A percentile compares a stretch with the other conserved stretches of the same genome.
Evolutionary conservation across 352 stramenopile genomes (phyloP).

Genomic region (Aphanomyces astaci): DNA sequence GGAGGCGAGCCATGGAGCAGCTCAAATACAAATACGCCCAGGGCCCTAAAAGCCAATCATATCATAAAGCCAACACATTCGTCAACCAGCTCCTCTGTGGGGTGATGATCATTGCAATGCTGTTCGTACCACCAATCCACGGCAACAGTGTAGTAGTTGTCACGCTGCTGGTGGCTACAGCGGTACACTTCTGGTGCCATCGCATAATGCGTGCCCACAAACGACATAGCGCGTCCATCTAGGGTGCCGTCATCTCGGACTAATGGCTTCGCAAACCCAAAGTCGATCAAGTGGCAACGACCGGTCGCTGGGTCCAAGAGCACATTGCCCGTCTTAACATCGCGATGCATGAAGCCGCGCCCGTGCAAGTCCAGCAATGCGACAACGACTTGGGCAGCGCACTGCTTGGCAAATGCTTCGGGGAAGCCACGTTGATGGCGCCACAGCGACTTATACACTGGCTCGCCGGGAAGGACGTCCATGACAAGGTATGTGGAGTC

Average conservation of each 20-base stretch:
- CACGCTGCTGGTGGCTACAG: conserved; percentile 18
- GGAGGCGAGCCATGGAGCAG: conserved; percentile 54
- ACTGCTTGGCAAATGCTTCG: conserved; percentile 46
- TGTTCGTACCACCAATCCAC: conserved; percentile 64
- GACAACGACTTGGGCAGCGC: conserved; percentile 61
- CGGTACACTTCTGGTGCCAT: conserved; percentile 63
- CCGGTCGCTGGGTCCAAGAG: conserved; percentile 36
- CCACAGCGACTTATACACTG: conserved; percentile 69
- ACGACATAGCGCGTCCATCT: conserved; percentile 28
- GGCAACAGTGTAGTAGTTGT: conserved; percentile 24
- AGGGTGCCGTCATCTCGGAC: background rate
- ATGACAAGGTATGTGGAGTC: conserved; percentile 32
- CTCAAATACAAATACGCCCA: conserved; percentile 69
- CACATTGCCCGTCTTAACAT: conserved; percentile 77
- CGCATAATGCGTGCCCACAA: conserved; percentile 68
- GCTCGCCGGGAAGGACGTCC: conserved; percentile 50
- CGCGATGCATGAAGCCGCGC: conserved; percentile 54
- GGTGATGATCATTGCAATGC: background rate
- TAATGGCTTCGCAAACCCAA: conserved; percentile 45
- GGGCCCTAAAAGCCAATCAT: conserved; percentile 32
- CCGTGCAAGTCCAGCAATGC: conserved; percentile 45
- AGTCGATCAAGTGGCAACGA: conserved; percentile 60
- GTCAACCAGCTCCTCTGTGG: no score
- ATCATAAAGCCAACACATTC: no score
- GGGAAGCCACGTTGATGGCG: conserved; percentile 38